Base-by-base conservation (phyloP, 2,329 filamentous ascomycete species). In the Pseudopithomyces chartarum region DNA sequence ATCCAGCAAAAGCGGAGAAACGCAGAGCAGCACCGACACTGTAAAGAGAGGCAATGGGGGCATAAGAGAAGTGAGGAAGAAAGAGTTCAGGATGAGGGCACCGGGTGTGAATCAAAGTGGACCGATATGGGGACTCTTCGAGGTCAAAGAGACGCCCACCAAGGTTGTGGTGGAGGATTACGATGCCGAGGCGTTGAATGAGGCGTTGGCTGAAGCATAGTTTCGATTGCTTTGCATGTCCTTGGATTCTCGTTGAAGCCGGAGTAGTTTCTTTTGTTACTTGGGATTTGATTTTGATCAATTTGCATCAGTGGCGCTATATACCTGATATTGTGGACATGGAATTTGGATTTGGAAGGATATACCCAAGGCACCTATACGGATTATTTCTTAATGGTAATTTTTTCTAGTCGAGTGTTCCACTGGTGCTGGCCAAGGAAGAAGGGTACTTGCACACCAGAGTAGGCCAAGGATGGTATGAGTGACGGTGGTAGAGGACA, bases 51-150 rank as follows among this genome's bases (percentile, higher is more conserved):
- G 64, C 5, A 48, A 51, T 8, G 51, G 32, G 19, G 51, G 59
- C 6, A 61, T 54, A n/a, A 55, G 56, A 20, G 52, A 55, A 8
- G 39, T 52, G 3, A 61, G 53, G n/a, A 55, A 54, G n/a, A 55
- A 60, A 17, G 52, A 54, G 13, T 32, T 56, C 3, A 67, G 61
- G 20, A 52, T 74, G 5, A 53, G 76, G 20, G 63, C 73, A 0
- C 66, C 73, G 2, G 75, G 76, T 12, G 69, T 78, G 10, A 78
- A 78, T 50, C 76, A 78, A 48, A 58, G 55, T 1, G 76, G 75
- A 0, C 73, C 75, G 0, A 75, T 77, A 13, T 72, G 73, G 64
- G 75, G 75, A n/a, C 70, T 78, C 59, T 74, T 75, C 33, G 69
- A 71, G 36, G 64, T 73, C 3, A 71, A 70, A 1, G 65, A 67